Evolutionary conservation across 805 yeast species (phyloP).

Genomic region (Cyberlindnera nakhonratchasimensis): DNA sequence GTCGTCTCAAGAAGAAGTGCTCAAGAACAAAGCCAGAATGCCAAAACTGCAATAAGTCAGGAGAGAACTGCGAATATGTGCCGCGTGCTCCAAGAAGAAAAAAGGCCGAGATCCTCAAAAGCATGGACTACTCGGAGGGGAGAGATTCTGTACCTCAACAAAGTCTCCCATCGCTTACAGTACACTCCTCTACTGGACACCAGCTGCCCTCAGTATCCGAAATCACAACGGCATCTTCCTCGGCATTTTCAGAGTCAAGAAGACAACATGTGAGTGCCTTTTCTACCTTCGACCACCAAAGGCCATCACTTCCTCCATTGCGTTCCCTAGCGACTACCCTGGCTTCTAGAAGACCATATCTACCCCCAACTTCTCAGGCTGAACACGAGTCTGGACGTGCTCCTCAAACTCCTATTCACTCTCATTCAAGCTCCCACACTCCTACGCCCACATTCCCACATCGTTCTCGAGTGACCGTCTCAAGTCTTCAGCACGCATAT

Average conservation of each 20-base stretch:
- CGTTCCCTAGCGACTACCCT: conserved; percentile 5
- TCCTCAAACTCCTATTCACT: neutral
- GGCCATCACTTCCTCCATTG: conserved; percentile 13
- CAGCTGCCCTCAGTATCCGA: conserved; percentile 7
- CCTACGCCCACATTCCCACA: too few species aligned
- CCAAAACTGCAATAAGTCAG: conserved; percentile 38
- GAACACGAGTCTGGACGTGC: neutral
- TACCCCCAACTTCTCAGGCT: conserved; percentile 6
- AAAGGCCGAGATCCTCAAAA: conserved; percentile 29
- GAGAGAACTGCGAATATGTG: conserved; percentile 40
- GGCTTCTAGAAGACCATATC: neutral
- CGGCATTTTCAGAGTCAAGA: neutral
- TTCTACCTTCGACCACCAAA: conserved; percentile 2
- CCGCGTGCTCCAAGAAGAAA: conserved; percentile 41
- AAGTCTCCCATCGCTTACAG: neutral
- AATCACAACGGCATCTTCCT: conserved; percentile 2
- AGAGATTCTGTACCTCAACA: conserved; percentile 5
- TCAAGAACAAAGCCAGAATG: conserved; percentile 43
- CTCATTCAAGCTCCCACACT: neutral
- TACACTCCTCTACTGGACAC: conserved; percentile 1
- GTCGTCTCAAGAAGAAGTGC: conserved; percentile 48
- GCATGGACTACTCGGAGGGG: conserved; percentile 16
- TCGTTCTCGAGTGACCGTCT: conserved; percentile 1
- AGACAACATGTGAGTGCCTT: neutral
- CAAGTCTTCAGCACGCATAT: conserved; percentile 9